Percentiles rank a stretch among this genome's conserved stretches.
These are phyloP conservation scores for Isoetes engelmannii DNA, from an alignment of 83 land plant species.

Conservation along the genomic window DNA sequence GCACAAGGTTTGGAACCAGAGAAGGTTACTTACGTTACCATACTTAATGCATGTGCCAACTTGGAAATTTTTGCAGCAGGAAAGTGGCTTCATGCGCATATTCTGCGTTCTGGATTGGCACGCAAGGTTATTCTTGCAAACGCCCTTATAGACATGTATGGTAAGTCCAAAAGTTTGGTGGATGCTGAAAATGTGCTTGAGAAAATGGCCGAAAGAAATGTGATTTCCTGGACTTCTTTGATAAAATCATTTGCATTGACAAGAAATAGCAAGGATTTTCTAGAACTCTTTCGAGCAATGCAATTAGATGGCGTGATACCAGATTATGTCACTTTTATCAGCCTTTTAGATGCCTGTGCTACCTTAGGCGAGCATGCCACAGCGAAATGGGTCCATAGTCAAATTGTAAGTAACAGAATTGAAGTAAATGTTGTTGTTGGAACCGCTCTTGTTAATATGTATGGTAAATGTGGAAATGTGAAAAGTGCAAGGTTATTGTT, in stretches of 20 bases:
- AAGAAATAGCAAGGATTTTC: conserved; percentile 4
- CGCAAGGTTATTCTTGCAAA: no score
- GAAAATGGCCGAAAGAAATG: conserved; percentile 13
- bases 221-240: conserved; percentile 34
- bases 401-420: conserved; percentile 17
- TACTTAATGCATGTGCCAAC: no score
- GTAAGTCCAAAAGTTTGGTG: not conserved
- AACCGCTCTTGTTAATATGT: conserved; percentile 28
- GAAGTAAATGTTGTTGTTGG: conserved; percentile 23
- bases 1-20: no score
- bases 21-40: no score
- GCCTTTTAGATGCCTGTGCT: conserved; percentile 20
- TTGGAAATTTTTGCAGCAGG: not conserved
- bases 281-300: conserved; percentile 18
- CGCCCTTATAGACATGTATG: no score
- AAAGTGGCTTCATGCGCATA: conserved; percentile 4
- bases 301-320: conserved; percentile 8
- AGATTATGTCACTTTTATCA: conserved; percentile 29
- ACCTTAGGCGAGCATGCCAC: conserved; percentile 9
- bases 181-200: conserved; percentile 27
- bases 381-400: conserved; percentile 27
- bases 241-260: conserved; percentile 13
- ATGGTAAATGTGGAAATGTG: conserved; percentile 21
- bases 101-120: no score
- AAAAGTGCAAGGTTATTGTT: conserved; percentile 29